Base-by-base conservation (phyloP, 768 basidiomycete species). In the Cantharellus cinnabarinus region DNA sequence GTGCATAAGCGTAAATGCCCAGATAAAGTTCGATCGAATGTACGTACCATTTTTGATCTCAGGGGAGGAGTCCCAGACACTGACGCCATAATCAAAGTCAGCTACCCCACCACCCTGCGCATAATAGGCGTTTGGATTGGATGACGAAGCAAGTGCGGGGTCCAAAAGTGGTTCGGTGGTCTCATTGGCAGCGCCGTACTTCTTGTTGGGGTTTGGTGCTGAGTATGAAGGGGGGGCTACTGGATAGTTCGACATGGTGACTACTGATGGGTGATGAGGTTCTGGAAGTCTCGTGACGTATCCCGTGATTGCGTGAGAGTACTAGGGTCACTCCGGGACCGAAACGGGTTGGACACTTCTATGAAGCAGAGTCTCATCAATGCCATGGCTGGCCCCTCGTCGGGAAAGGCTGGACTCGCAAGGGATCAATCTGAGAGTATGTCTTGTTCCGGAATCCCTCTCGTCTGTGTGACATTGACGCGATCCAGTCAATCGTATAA, bases 81-180 rank as follows among this genome's bases (percentile, higher is more conserved):
- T 80, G 1, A 83, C 80, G 2, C 88, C 88, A 66, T 89, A 89
- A 86, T 93, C 89, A 79, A 95, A 95, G 69, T 95, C 93, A 66
- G 94, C 91, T 63, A 90, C 89, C 53, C 78, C 86, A 41, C 71
- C 72, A 37, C 71, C 74, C 3, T 88, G 82, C 64, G 90, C 86
- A 70, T 90, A 79, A 63, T 77, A 85, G 63, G 81, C 75, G n/a
- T 39, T 42, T 10, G 14, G 14, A 35, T 38, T 38, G 35, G 56
- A 57, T 37, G 52, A 54, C 7, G 10, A 7, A 7, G 10, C 52
- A 14, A 37, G 39, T 5, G 37, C 5, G 52, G 10, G 10, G 34
- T 54, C 37, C 5, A 57, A 41, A 5, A 57, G 41, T 7, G 56
- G 56, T 35, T 7, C 10, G 1, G 7, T 34, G 34, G 52, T 35